Evolutionary conservation across 129 eudicot genomes (phyloP).

Genomic region (Deinandra increscens): DNA sequence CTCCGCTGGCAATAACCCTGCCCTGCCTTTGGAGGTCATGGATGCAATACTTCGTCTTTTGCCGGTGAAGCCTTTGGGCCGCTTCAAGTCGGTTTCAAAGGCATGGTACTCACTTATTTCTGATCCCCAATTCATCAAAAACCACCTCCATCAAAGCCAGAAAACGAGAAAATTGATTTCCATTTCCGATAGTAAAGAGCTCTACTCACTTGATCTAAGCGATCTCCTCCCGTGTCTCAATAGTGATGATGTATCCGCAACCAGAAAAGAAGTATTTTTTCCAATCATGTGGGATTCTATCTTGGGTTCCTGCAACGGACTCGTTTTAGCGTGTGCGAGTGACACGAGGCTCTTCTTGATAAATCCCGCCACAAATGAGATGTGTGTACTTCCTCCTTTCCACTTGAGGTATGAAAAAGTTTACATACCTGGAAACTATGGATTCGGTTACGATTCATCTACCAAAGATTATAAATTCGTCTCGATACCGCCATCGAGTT

Average conservation of each 20-base stretch:
- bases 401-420: too few species aligned
- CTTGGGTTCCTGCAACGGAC: too few species aligned
- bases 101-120: slow-evolving; percentile 43
- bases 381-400: slow-evolving; percentile 24
- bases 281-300: slow-evolving; percentile 17
- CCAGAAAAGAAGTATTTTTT: slow-evolving; percentile 24
- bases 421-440: too few species aligned
- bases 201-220: neutral
- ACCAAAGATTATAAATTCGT: slow-evolving; percentile 49
- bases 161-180: slow-evolving; percentile 18
- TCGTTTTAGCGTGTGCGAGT: slow-evolving; percentile 31
- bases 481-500: slow-evolving; percentile 40
- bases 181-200: slow-evolving; percentile 16
- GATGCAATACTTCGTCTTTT: slow-evolving; percentile 37
- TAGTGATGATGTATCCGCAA: neutral
- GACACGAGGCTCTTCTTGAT: slow-evolving; percentile 14
- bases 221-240: neutral
- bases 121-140: slow-evolving; percentile 40
- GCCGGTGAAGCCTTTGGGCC: slow-evolving; percentile 43
- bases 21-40: slow-evolving; percentile 46
- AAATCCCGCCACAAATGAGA: slow-evolving; percentile 46
- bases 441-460: slow-evolving; percentile 53
- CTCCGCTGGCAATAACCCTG: slow-evolving; percentile 7
- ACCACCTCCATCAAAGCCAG: slow-evolving; percentile 30
- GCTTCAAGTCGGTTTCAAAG: slow-evolving; percentile 50